Percentiles rank a stretch among this genome's conserved stretches.
phyloP scores from a whole-genome alignment of 176 grass and related monocot genomes.

The Dactylis glomerata region DNA sequence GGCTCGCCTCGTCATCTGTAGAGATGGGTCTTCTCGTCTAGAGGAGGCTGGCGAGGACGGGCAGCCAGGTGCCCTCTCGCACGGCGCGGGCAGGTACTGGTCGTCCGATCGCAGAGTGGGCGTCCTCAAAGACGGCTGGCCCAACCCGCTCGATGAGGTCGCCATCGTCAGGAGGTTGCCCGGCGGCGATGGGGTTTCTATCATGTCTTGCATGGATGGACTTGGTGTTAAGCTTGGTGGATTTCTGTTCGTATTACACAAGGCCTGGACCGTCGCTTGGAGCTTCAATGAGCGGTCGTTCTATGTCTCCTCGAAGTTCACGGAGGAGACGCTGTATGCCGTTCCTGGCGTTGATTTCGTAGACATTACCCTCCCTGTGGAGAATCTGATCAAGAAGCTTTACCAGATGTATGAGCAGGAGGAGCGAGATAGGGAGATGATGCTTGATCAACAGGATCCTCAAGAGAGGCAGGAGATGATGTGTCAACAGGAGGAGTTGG shows the following conservation, averaged over 20 bases:
- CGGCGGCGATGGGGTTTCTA: background rate
- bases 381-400: background rate
- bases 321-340: background rate
- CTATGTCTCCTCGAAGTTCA: background rate
- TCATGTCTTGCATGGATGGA: background rate
- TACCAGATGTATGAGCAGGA: slow-evolving; percentile 12
- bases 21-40: background rate
- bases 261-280: background rate
- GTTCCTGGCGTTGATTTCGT: background rate
- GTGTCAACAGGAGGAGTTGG: background rate
- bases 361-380: background rate
- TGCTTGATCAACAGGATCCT: background rate
- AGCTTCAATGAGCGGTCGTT: background rate
- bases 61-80: background rate
- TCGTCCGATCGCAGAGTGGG: background rate
- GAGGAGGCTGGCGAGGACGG: slow-evolving; percentile 8
- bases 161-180: background rate
- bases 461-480: background rate
- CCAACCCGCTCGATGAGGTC: background rate
- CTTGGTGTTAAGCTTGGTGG: slow-evolving; percentile 9
- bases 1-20: background rate
- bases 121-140: background rate
- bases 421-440: background rate
- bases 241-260: background rate
- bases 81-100: background rate